phyloP scores from a whole-genome alignment of 768 basidiomycete species.

The Agaricus blazei region DNA sequence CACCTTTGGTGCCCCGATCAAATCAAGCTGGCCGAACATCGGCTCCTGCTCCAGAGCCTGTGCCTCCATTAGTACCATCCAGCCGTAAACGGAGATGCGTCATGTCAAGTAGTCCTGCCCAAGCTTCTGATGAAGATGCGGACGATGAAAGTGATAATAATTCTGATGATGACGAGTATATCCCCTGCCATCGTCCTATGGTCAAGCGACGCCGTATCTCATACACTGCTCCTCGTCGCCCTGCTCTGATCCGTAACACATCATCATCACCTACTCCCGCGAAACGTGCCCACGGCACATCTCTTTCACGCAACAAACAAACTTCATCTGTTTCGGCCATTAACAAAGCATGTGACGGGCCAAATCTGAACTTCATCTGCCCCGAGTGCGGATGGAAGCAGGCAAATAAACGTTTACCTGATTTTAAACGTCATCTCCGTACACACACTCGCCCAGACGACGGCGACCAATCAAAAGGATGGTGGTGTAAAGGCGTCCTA shows the following conservation, averaged over 20 bases:
- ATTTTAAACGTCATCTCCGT: constrained; percentile 53
- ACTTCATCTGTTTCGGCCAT: constrained; percentile 19
- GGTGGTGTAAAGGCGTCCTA: constrained; percentile 37
- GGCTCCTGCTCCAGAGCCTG: neutral
- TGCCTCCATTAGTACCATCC: neutral
- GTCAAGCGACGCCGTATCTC: constrained; percentile 5
- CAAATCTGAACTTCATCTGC: constrained; percentile 31
- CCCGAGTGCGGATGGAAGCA: constrained; percentile 44
- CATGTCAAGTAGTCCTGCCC: neutral
- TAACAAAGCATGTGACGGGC: constrained; percentile 15
- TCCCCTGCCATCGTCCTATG: constrained; percentile 27
- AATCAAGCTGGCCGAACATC: constrained; percentile 10
- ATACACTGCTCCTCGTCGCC: neutral
- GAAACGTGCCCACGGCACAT: neutral
- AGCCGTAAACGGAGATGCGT: constrained; percentile 1
- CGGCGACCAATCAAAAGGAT: constrained; percentile 27
- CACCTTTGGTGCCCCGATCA: constrained; percentile 9
- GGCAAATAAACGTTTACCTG: constrained; percentile 46
- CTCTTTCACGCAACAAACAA: constrained; percentile 44
- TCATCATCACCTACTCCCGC: neutral
- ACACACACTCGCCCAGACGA: constrained; percentile 47
- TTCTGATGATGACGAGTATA: constrained; percentile 37
- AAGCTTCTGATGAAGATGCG: constrained; percentile 18
- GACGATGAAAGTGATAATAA: constrained; percentile 34
- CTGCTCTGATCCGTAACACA: neutral